Percentiles rank a stretch among this genome's conserved stretches.
phyloP scores from a whole-genome alignment of 139 green algal genomes.

The Tetradesmus obliquus region DNA sequence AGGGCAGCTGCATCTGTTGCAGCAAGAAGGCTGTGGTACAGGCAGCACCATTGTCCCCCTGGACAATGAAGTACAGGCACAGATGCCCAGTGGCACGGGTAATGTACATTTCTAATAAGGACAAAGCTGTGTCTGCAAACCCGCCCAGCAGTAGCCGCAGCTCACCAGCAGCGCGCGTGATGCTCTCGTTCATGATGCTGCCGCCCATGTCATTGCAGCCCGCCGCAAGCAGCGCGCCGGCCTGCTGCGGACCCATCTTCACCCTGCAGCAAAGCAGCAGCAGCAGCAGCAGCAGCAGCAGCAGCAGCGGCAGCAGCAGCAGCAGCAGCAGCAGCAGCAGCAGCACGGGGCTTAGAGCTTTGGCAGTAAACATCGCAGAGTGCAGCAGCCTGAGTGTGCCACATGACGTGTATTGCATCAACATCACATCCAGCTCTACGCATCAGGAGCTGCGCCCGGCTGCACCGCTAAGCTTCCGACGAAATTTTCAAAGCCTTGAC shows the following conservation, averaged over 20 bases:
- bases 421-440: too few species aligned
- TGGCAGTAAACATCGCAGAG: too few species aligned
- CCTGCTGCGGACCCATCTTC: constrained; percentile 88
- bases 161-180: constrained; percentile 85
- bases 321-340: neutral
- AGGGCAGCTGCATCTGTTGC: too few species aligned
- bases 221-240: constrained; percentile 72
- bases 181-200: constrained; percentile 93
- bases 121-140: neutral
- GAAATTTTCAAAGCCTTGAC: too few species aligned
- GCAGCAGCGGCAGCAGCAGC: neutral
- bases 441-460: too few species aligned
- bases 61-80: neutral
- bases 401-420: too few species aligned
- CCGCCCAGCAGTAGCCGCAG: neutral
- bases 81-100: neutral
- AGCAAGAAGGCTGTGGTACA: too few species aligned
- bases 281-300: constrained; percentile 35
- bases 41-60: too few species aligned
- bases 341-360: neutral
- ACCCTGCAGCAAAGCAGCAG: constrained; percentile 70
- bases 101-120: neutral
- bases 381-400: too few species aligned
- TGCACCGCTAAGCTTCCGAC: too few species aligned
- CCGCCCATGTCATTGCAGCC: constrained; percentile 96